Percentiles rank a stretch among this genome's conserved stretches.
Conservation (phyloP, 1,284 basidiomycete species). For the Cryptococcus sp. region DNA sequence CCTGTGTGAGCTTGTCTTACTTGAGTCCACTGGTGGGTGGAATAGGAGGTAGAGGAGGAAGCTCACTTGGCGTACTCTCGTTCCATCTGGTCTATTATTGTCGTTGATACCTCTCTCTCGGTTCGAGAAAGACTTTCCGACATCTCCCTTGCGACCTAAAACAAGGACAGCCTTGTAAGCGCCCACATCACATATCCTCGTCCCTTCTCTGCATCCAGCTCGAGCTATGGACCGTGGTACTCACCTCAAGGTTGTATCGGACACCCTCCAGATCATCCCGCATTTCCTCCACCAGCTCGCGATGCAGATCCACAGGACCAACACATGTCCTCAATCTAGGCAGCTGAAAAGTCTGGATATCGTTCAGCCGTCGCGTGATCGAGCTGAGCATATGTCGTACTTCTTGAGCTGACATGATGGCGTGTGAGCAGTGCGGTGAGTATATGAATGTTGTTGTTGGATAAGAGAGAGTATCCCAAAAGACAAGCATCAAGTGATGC, state of each 20-base stretch:
- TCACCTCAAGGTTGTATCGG: conserved; percentile 67
- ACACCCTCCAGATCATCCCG: conserved; percentile 70
- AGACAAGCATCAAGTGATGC: no score
- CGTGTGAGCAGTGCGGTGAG: no score
- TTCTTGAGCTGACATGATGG: no score
- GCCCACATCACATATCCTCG: conserved; percentile 5
- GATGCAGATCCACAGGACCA: conserved; percentile 68
- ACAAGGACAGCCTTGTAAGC: background rate
- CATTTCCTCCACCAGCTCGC: conserved; percentile 70
- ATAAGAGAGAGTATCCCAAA: no score
- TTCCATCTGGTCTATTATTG: conserved; percentile 6
- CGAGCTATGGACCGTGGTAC: conserved; percentile 25
- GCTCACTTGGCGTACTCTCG: conserved; percentile 12
- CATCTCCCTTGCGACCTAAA: conserved; percentile 63
- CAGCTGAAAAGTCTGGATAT: conserved; percentile 70
- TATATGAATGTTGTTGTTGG: no score
- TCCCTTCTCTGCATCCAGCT: conserved; percentile 5
- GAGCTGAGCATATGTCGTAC: conserved; percentile 4
- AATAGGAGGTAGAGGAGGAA: background rate
- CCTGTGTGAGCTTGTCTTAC: background rate
- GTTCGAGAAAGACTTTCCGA: conserved; percentile 40
- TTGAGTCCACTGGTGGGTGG: conserved; percentile 32
- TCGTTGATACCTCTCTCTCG: background rate
- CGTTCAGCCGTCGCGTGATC: conserved; percentile 60
- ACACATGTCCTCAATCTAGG: conserved; percentile 67